Evolutionary conservation across 1,284 basidiomycete species (phyloP).

Genomic region (Ustilago esculenta): DNA sequence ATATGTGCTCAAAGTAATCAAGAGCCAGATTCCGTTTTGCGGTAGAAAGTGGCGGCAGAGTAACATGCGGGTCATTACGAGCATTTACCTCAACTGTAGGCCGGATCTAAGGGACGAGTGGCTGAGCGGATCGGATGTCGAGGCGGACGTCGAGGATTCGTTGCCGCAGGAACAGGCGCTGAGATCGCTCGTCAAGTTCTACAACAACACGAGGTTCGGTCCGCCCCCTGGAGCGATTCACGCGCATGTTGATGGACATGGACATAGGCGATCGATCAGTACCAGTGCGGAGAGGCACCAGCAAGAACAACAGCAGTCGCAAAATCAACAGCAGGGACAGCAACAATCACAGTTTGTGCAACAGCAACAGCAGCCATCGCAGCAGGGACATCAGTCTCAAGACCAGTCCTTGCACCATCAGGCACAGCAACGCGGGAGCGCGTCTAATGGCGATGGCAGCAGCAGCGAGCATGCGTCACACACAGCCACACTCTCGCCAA

Average conservation of each 20-base stretch:
- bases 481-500: constrained; percentile 29
- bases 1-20: constrained; percentile 96
- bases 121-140: constrained; percentile 91
- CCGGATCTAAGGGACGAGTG: constrained; percentile 97
- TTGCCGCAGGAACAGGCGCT: constrained; percentile 94
- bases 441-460: constrained; percentile 9
- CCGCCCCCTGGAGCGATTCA: constrained; percentile 24
- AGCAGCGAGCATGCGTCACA: constrained; percentile 10
- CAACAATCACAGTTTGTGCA: not conserved
- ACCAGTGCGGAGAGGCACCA: constrained; percentile 32
- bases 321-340: not conserved
- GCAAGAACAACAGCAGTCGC: constrained; percentile 18
- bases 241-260: constrained; percentile 45
- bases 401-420: constrained; percentile 4
- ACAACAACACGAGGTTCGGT: constrained; percentile 67
- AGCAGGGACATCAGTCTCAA: constrained; percentile 18
- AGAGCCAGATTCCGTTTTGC: constrained; percentile 98
- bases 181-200: constrained; percentile 92
- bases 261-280: constrained; percentile 50
- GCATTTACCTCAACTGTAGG: constrained; percentile 95
- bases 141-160: constrained; percentile 80
- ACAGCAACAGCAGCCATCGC: constrained; percentile 2
- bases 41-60: constrained; percentile 98
- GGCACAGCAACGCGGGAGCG: constrained; percentile 16
- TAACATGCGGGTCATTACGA: constrained; percentile 99